Evolutionary conservation across 192 early-diverging fungal genomes (phyloP).

Genomic region (Linnemannia hyalina): DNA sequence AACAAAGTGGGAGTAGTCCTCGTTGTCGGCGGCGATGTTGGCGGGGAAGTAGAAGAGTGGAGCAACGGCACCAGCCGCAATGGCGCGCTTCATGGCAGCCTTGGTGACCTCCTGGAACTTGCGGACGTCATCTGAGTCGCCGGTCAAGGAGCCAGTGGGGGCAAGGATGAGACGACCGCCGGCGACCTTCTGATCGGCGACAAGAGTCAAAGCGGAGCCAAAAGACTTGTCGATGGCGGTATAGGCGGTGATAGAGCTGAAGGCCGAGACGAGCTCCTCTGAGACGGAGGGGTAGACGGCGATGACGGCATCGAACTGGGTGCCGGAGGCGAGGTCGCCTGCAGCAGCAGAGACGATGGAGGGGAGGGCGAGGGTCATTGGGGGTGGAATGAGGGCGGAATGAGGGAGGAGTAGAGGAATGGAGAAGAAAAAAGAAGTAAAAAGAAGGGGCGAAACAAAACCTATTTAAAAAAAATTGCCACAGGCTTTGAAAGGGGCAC

Average conservation of each 20-base stretch:
- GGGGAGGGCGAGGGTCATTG: constrained; percentile 48
- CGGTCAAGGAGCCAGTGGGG: constrained; percentile 78
- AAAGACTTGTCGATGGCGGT: constrained; percentile 59
- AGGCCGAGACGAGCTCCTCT: constrained; percentile 32
- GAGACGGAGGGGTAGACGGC: constrained; percentile 45
- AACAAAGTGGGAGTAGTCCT: constrained; percentile 76
- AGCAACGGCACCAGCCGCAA: constrained; percentile 70
- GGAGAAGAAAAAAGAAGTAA: constrained; percentile 11
- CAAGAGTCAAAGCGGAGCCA: constrained; percentile 51
- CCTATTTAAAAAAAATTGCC: constrained; percentile 15
- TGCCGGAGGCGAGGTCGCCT: constrained; percentile 26
- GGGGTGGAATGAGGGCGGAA: neutral
- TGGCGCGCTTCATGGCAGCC: constrained; percentile 73
- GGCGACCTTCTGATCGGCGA: constrained; percentile 63
- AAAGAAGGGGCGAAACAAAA: neutral
- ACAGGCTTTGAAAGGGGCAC: neutral
- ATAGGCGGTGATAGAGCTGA: constrained; percentile 29
- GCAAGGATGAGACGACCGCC: constrained; percentile 77
- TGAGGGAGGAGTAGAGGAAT: neutral
- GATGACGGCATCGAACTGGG: constrained; percentile 45
- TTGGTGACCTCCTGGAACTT: constrained; percentile 78
- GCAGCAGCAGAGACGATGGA: constrained; percentile 35
- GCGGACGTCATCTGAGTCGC: constrained; percentile 88
- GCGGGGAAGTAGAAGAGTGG: constrained; percentile 76
- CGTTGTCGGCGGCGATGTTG: constrained; percentile 54